phyloP scores from a whole-genome alignment of 768 basidiomycete genomes.

The Podaxis mareebaensis region DNA sequence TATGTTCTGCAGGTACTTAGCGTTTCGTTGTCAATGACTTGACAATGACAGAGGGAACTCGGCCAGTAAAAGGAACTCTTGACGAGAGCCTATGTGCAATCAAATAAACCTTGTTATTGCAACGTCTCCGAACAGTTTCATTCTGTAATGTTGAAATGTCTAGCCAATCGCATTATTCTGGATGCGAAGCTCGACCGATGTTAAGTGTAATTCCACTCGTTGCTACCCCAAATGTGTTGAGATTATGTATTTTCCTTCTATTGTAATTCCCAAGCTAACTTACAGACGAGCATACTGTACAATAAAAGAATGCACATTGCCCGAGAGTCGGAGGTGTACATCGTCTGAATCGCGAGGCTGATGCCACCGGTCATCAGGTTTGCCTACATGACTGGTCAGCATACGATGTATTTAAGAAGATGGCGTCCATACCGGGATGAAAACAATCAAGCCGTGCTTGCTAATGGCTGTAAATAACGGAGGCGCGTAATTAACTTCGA shows the following conservation, averaged over 20 bases:
- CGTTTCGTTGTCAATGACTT: too few species aligned
- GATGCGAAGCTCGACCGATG: too few species aligned
- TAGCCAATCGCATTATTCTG: too few species aligned
- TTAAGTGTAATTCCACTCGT: too few species aligned
- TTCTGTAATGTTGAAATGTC: too few species aligned
- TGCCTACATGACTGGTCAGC: slow-evolving; percentile 49
- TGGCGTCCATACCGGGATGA: slow-evolving; percentile 67
- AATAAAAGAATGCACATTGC: slow-evolving; percentile 62
- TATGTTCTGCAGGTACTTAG: too few species aligned
- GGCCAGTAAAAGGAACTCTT: too few species aligned
- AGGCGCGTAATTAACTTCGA: slow-evolving; percentile 34
- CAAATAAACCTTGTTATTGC: too few species aligned
- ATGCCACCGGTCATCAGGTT: slow-evolving; percentile 85
- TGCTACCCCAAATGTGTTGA: too few species aligned
- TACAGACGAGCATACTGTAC: slow-evolving; percentile 63
- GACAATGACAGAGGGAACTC: too few species aligned
- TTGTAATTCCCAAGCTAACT: slow-evolving; percentile 55
- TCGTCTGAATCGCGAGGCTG: slow-evolving; percentile 79
- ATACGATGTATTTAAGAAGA: not conserved
- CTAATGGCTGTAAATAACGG: slow-evolving; percentile 80
- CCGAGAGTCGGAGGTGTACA: slow-evolving; percentile 58
- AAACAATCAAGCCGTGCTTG: slow-evolving; percentile 73
- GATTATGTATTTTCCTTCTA: not conserved
- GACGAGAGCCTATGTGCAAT: too few species aligned
- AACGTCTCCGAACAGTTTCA: too few species aligned